These are phyloP conservation scores for Ganoderma resinaceum DNA, from an alignment of 1,284 basidiomycete species.

Conservation along the genomic window DNA sequence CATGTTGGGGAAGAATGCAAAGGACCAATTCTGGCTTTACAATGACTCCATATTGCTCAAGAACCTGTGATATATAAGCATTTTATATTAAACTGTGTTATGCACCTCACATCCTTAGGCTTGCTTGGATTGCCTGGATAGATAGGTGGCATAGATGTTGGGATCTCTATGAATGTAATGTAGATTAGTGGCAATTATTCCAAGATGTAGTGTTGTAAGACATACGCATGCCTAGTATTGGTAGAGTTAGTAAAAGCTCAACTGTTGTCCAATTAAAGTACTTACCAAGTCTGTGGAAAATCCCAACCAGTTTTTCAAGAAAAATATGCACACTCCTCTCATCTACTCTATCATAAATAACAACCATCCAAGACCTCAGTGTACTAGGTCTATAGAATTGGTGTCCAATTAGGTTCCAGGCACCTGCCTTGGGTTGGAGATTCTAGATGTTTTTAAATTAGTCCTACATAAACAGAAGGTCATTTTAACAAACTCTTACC, in stretches of 20 bases:
- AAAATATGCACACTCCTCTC: slow-evolving; percentile 25
- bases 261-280: background rate
- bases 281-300: slow-evolving; percentile 44
- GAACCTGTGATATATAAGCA: background rate
- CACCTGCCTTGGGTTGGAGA: slow-evolving; percentile 29
- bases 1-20: slow-evolving; percentile 37
- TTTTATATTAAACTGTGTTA: background rate
- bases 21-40: slow-evolving; percentile 33
- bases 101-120: slow-evolving; percentile 10
- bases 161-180: background rate
- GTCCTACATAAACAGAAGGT: background rate
- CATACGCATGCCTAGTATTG: slow-evolving; percentile 20
- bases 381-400: slow-evolving; percentile 26
- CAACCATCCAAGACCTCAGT: slow-evolving; percentile 37
- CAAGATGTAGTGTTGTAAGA: background rate
- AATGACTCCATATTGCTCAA: slow-evolving; percentile 36
- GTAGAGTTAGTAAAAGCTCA: background rate
- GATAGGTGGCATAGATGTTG: slow-evolving; percentile 14
- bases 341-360: slow-evolving; percentile 32
- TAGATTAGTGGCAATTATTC: too few species aligned
- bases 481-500: slow-evolving; percentile 12
- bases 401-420: slow-evolving; percentile 45
- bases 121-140: slow-evolving; percentile 7
- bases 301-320: slow-evolving; percentile 34
- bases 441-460: slow-evolving; percentile 14